Conservation (phyloP, 2,329 filamentous ascomycete species). For the Pyricularia pennisetigena region DNA sequence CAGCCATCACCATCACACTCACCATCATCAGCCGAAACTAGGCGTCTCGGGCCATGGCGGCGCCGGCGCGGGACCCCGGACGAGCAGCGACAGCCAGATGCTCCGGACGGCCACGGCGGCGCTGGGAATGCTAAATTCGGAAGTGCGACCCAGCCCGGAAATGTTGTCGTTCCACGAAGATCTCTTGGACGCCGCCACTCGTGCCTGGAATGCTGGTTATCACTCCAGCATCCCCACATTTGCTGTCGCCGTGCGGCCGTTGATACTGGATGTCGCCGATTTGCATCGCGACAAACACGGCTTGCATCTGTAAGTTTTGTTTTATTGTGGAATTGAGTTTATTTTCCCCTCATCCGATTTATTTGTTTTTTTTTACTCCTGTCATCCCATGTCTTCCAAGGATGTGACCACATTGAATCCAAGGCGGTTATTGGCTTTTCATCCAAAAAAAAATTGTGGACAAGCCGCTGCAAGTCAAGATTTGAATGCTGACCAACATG, state of each 20-base stretch:
- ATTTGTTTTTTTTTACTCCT: too few relatives aligned
- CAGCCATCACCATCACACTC: neutral
- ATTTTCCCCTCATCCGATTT: neutral
- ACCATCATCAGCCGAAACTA: neutral
- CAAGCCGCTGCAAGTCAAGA: neutral
- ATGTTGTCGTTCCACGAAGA: constrained; percentile 3
- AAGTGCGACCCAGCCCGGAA: neutral
- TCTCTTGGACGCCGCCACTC: constrained; percentile 1
- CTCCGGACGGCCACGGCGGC: neutral
- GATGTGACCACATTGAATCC: neutral
- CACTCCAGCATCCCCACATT: constrained; percentile 2
- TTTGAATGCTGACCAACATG: neutral
- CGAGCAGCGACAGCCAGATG: constrained; percentile 1
- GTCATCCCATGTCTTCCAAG: neutral
- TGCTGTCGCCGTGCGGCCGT: neutral
- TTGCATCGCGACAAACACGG: neutral
- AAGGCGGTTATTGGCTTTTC: neutral
- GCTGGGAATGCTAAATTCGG: neutral
- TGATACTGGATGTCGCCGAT: constrained; percentile 1
- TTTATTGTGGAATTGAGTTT: neutral
- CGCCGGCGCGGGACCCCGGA: neutral
- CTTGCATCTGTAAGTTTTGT: neutral
- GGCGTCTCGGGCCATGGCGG: neutral
- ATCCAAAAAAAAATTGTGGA: neutral
- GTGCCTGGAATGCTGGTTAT: constrained; percentile 2